Evolutionary conservation across 257 asterid species (phyloP).

Genomic region (Petunia axillaris): DNA sequence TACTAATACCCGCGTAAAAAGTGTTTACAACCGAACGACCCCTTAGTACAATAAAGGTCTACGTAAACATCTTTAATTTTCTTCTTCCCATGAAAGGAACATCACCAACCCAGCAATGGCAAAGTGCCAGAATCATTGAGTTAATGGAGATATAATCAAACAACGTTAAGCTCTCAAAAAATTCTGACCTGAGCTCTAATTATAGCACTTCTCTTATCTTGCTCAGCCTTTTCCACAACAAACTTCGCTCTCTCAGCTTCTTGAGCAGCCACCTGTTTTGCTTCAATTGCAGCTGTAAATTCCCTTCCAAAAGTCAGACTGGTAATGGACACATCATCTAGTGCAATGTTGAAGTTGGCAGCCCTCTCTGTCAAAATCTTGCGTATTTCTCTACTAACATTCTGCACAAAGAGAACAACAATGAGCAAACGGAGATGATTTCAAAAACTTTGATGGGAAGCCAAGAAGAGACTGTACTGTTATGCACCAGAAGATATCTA

Average conservation of each 20-base stretch:
- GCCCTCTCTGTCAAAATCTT: conserved; percentile 82
- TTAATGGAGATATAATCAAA: neutral
- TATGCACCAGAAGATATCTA: neutral
- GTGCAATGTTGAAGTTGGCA: conserved; percentile 77
- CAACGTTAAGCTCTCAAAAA: neutral
- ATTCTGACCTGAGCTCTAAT: conserved; percentile 83
- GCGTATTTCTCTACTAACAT: conserved; percentile 83
- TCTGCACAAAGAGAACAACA: conserved; percentile 40
- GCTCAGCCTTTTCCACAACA: conserved; percentile 91
- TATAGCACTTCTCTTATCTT: conserved; percentile 80
- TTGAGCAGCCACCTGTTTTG: conserved; percentile 94
- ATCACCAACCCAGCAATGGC: neutral
- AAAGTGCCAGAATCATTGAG: neutral
- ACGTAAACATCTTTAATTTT: neutral
- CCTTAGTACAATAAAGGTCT: neutral
- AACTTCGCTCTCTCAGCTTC: conserved; percentile 96
- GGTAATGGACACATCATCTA: conserved; percentile 91
- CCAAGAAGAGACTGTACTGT: neutral
- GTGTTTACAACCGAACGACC: too few relatives aligned
- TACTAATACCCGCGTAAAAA: too few relatives aligned
- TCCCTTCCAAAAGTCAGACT: conserved; percentile 80
- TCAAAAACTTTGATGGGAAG: neutral
- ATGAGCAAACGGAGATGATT: neutral
- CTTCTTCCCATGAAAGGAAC: neutral
- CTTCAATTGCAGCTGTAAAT: conserved; percentile 93